phyloP scores from a whole-genome alignment of 768 basidiomycete species.

The Rhodotorula babjevae region DNA sequence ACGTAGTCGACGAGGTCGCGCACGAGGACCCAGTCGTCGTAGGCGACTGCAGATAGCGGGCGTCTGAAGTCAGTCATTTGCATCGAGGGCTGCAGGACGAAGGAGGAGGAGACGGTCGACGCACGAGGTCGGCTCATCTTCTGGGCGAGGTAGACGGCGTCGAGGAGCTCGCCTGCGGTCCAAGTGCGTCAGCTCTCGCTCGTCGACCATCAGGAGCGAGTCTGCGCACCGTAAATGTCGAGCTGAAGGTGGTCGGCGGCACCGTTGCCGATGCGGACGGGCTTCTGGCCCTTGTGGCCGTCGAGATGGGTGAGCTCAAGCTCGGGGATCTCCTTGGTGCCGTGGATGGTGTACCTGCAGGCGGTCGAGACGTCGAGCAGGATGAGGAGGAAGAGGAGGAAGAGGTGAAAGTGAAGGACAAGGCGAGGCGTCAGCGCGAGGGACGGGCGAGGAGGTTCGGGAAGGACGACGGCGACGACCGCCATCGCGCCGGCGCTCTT shows the following conservation, averaged over 20 bases:
- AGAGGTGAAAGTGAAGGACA: neutral
- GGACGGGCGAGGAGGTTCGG: too few species aligned
- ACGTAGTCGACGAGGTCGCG: conserved; percentile 49
- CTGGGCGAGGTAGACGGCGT: conserved; percentile 93
- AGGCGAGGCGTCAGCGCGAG: too few species aligned
- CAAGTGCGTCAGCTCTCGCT: too few species aligned
- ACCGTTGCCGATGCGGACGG: conserved; percentile 76
- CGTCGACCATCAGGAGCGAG: too few species aligned
- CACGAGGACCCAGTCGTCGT: conserved; percentile 47
- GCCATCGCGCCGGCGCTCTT: too few species aligned
- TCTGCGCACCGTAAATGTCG: conserved; percentile 69
- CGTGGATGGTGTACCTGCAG: conserved; percentile 65
- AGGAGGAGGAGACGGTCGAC: neutral
- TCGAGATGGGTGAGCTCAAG: conserved; percentile 75
- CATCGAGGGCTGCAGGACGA: too few species aligned
- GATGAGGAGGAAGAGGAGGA: too few species aligned
- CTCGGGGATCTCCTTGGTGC: conserved; percentile 69
- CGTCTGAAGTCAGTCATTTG: neutral
- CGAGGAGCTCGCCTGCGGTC: conserved; percentile 60
- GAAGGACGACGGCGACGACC: too few species aligned
- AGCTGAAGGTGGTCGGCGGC: conserved; percentile 89
- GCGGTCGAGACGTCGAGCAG: too few species aligned
- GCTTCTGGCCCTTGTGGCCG: conserved; percentile 52
- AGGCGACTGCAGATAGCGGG: conserved; percentile 15
- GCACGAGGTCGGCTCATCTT: conserved; percentile 55